phyloP scores from a whole-genome alignment of 2,329 filamentous ascomycete genomes.

The Paracoccidioides lutzii region DNA sequence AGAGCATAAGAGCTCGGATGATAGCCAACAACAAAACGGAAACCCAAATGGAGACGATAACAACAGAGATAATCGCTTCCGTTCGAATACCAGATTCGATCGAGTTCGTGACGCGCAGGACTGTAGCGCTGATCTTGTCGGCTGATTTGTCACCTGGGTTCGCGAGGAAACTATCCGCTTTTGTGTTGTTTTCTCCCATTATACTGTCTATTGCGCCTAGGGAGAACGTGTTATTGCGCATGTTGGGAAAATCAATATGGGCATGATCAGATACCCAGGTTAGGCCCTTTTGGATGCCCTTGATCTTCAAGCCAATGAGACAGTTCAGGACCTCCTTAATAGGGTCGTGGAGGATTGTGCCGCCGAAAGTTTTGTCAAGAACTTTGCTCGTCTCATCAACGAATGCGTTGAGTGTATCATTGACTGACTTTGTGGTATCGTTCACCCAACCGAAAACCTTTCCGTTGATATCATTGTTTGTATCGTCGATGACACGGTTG shows the following conservation, averaged over 20 bases:
- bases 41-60: slow-evolving; percentile 63
- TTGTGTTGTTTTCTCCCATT: slow-evolving; percentile 40
- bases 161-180: slow-evolving; percentile 57
- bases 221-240: slow-evolving; percentile 72
- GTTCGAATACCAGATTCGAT: slow-evolving; percentile 56
- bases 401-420: slow-evolving; percentile 72
- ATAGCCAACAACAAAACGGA: slow-evolving; percentile 64
- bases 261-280: slow-evolving; percentile 88
- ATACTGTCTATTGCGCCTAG: slow-evolving; percentile 53
- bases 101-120: slow-evolving; percentile 55
- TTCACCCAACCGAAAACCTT: slow-evolving; percentile 80
- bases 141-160: slow-evolving; percentile 58
- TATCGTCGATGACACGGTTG: slow-evolving; percentile 55
- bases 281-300: slow-evolving; percentile 71
- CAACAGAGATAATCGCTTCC: slow-evolving; percentile 67
- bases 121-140: slow-evolving; percentile 68
- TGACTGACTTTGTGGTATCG: slow-evolving; percentile 68
- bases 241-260: slow-evolving; percentile 63
- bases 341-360: slow-evolving; percentile 65
- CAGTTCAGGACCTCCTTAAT: slow-evolving; percentile 73
- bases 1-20: slow-evolving; percentile 49
- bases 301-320: slow-evolving; percentile 76
- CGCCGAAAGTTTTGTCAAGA: slow-evolving; percentile 66
- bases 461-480: slow-evolving; percentile 63
- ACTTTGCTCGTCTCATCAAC: slow-evolving; percentile 61